Evolutionary conservation across 345 rosid genomes (phyloP), one percentile per base, ranked within the genome.

Genomic region (Atalantia buxifolia): DNA sequence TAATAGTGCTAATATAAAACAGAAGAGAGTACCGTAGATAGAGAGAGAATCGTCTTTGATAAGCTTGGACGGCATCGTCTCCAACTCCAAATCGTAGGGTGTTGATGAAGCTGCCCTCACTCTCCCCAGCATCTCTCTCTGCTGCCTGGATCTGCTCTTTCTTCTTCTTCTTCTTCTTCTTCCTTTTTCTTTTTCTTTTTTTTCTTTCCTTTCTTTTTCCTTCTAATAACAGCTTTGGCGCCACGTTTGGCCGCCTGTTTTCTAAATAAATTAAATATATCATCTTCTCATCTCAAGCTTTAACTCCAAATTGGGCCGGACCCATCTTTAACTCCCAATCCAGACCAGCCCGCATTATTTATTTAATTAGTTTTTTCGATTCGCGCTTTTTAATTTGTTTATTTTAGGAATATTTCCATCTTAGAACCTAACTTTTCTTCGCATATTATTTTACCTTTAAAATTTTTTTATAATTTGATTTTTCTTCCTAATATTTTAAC

Each of bases 31-130:
- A 91, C 96, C 98, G 86, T 89, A 95, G 76, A 95, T 75, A 82
- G 98, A 95, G 86, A 95, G 88, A 77, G 89, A 86, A 84, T 93
- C 95, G 82, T 86, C 91, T 79, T 90, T 94, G 88, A 91, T 82
- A 80, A 91, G 80, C 86, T 94, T 92, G 42, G 97, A 77, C 50
- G 94, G 87, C 10, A 85, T 85, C 74, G 89, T 84, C 80, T 90
- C 94, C 72, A 90, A 71, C 82, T 93, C 94, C 78, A 91, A 72
- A 76, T 76, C 57, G 24, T 89, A 97, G 33, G 85, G 83, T 42
- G 97, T 69, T 31, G 95, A 86, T 1, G 94, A 86, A 28, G 92
- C 83, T 67, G 85, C 79, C 80, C 97, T 89, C 73, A 94, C 81
- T 79, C 97, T 89, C 21, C 98, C 98, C 9, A 92, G 89, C 98